These are phyloP conservation scores for Bisporella sp. DNA, from an alignment of 2,329 filamentous ascomycete species.

Conservation along the genomic window DNA sequence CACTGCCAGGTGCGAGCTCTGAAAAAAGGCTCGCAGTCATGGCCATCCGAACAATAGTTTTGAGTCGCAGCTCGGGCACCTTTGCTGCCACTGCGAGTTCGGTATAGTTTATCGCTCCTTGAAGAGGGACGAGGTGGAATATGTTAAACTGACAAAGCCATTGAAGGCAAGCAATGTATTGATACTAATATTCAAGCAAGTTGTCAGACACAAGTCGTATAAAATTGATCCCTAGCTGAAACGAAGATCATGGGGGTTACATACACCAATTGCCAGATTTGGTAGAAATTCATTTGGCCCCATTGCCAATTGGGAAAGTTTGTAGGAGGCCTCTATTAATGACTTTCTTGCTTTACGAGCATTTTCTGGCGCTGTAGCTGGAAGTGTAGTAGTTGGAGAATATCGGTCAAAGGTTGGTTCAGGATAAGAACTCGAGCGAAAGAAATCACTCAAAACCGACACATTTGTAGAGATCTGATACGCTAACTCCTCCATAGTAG, in stretches of 20 bases:
- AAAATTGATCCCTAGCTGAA: neutral
- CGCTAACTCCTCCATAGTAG: too few relatives aligned
- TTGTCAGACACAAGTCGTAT: neutral
- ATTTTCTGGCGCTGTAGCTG: neutral
- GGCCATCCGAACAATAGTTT: neutral
- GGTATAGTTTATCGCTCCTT: neutral
- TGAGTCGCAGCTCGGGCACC: neutral
- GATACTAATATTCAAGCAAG: neutral
- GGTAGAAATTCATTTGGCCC: constrained; percentile 1
- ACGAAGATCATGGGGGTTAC: neutral
- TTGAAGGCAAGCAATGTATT: neutral
- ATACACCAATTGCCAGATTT: neutral
- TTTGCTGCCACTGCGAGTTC: neutral
- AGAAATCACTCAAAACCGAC: too few relatives aligned
- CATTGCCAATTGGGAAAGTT: neutral
- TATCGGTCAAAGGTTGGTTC: too few relatives aligned
- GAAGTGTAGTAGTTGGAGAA: too few relatives aligned
- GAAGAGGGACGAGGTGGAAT: neutral
- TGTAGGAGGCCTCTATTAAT: neutral
- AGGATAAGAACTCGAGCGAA: too few relatives aligned
- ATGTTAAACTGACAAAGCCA: constrained; percentile 1
- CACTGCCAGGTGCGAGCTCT: neutral
- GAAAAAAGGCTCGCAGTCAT: neutral
- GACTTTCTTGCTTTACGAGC: neutral
- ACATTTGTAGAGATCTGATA: too few relatives aligned